These are phyloP conservation scores for Penicillium turbatum DNA, from an alignment of 495 filamentous ascomycete genomes.

Conservation along the genomic window DNA sequence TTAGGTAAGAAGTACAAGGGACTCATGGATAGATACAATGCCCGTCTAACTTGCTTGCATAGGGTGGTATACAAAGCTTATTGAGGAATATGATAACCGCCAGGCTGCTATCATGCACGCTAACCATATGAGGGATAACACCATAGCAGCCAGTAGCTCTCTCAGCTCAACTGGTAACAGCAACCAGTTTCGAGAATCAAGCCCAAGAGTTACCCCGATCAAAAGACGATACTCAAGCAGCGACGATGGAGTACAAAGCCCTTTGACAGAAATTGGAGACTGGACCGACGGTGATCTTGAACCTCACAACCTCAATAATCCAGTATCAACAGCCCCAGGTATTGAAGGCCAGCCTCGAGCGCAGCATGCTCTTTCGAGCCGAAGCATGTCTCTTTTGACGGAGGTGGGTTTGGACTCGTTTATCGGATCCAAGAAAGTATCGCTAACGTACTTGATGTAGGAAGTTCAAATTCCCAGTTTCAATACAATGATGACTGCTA, in stretches of 20 bases:
- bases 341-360: neutral
- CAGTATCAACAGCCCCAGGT: neutral
- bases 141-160: too few relatives aligned
- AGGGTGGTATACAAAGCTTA: neutral
- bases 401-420: constrained; percentile 12
- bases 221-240: neutral
- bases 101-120: neutral
- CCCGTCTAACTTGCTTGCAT: neutral
- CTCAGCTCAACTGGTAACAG: neutral
- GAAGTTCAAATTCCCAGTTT: constrained; percentile 26
- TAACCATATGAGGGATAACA: neutral
- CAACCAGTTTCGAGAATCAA: neutral
- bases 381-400: constrained; percentile 27
- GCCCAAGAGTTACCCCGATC: neutral
- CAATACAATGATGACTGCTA: constrained; percentile 14
- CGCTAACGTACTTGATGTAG: constrained; percentile 10
- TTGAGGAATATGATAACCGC: neutral
- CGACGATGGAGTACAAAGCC: neutral
- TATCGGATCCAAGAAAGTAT: neutral
- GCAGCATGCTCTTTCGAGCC: constrained; percentile 17
- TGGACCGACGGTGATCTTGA: neutral
- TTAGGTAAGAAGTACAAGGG: neutral
- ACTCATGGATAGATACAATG: neutral
- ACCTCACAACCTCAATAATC: neutral
- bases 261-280: neutral